phyloP scores from a whole-genome alignment of 2,329 filamentous ascomycete species.

The Fusarium luffae region DNA sequence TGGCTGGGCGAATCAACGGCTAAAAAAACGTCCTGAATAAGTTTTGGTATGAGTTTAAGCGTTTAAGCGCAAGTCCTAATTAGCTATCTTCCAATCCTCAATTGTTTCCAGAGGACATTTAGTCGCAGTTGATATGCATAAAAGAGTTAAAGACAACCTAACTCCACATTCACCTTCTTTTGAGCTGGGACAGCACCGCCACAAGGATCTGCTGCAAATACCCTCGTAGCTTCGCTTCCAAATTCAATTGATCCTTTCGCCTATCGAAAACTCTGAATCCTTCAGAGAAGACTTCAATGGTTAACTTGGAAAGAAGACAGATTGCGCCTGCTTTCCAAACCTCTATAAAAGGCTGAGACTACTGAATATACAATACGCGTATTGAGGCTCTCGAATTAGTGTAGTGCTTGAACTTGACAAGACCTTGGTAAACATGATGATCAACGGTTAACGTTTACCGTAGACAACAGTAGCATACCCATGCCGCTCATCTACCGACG shows the following conservation, averaged over 20 bases:
- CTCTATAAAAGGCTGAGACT: background rate
- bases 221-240: background rate
- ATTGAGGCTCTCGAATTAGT: background rate
- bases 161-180: background rate
- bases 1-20: background rate
- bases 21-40: background rate
- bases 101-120: background rate
- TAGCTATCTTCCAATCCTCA: background rate
- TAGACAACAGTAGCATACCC: background rate
- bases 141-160: background rate
- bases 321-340: background rate
- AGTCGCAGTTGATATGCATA: background rate
- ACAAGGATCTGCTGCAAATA: slow-evolving; percentile 5
- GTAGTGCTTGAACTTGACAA: background rate
- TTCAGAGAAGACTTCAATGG: background rate
- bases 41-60: background rate
- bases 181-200: slow-evolving; percentile 24
- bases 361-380: background rate
- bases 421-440: background rate
- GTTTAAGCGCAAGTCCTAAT: background rate
- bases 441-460: background rate
- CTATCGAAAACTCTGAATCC: slow-evolving; percentile 7
- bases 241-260: slow-evolving; percentile 13
- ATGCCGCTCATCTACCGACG: slow-evolving; percentile 26
- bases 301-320: background rate